A percentile compares a stretch with the other conserved stretches of the same genome.
Evolutionary conservation across 2,329 filamentous ascomycete species (phyloP).

Genomic region (Epichloe brachyelytri): DNA sequence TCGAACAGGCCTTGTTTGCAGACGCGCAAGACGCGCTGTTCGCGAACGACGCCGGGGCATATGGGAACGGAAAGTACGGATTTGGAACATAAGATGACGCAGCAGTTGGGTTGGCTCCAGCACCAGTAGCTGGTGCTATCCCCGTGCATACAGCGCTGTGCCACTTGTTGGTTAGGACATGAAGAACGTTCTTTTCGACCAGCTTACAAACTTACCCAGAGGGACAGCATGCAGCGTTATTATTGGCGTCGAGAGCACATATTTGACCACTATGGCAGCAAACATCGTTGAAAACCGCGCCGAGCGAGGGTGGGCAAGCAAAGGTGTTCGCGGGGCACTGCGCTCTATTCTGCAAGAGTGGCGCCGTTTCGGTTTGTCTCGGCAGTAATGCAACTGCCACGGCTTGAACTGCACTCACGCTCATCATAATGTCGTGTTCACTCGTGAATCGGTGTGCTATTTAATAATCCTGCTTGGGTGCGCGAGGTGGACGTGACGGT

Average conservation of each 20-base stretch:
- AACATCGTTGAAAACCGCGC: slow-evolving; percentile 31
- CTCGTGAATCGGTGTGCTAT: not conserved
- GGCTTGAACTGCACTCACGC: not conserved
- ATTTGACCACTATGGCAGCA: slow-evolving; percentile 39
- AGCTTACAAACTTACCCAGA: slow-evolving; percentile 27
- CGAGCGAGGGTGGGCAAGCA: slow-evolving; percentile 34
- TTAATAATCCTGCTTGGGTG: not conserved
- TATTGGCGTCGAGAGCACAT: slow-evolving; percentile 35
- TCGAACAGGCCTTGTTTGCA: slow-evolving; percentile 37
- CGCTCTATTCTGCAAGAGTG: slow-evolving; percentile 15
- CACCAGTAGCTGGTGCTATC: slow-evolving; percentile 30
- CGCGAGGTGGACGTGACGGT: not conserved
- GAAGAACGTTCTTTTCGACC: not conserved
- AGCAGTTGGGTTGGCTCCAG: slow-evolving; percentile 22
- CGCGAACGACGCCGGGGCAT: slow-evolving; percentile 38
- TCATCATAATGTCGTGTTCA: not conserved
- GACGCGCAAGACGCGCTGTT: slow-evolving; percentile 38
- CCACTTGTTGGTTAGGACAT: not conserved
- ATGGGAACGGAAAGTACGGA: slow-evolving; percentile 46
- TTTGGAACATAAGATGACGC: slow-evolving; percentile 41
- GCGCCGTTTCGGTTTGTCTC: slow-evolving; percentile 11
- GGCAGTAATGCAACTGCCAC: slow-evolving; percentile 5
- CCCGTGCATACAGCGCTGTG: slow-evolving; percentile 43
- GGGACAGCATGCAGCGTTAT: slow-evolving; percentile 41
- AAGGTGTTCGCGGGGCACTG: slow-evolving; percentile 36